A percentile compares a stretch with the other conserved stretches of the same genome.
phyloP scores from a whole-genome alignment of 2,329 filamentous ascomycete species.

The Leptographium procerum region DNA sequence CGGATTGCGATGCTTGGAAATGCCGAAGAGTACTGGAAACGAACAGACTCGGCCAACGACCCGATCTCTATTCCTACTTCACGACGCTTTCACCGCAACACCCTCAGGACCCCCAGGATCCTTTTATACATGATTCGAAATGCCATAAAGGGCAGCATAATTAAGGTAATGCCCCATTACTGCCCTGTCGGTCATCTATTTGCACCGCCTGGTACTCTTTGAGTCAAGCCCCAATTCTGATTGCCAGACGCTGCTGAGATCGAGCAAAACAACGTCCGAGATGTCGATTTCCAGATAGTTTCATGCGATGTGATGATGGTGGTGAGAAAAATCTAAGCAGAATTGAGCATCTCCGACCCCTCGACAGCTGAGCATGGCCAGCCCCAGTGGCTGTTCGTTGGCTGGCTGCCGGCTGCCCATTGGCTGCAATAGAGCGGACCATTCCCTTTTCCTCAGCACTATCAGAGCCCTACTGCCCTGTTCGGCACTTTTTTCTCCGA shows the following conservation, averaged over 20 bases:
- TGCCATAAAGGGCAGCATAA: neutral
- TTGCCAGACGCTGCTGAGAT: neutral
- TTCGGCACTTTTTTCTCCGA: neutral
- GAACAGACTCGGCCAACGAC: neutral
- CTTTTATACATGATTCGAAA: neutral
- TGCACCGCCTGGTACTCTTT: neutral
- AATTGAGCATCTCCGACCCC: neutral
- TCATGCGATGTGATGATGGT: neutral
- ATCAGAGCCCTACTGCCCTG: too few relatives aligned
- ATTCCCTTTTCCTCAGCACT: too few relatives aligned
- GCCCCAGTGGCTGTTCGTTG: neutral
- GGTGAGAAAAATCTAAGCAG: neutral
- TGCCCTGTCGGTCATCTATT: neutral
- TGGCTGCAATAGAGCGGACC: too few relatives aligned
- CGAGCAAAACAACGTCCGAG: neutral
- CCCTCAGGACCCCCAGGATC: neutral
- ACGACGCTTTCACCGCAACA: neutral
- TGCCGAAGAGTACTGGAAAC: neutral
- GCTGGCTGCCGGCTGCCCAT: too few relatives aligned
- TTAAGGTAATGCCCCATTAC: neutral
- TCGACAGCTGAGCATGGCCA: neutral
- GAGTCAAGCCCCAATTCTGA: neutral
- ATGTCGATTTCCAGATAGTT: neutral
- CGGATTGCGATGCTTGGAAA: neutral
- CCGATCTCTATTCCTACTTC: neutral